Conservation (phyloP, 306 rosid genomes). For the Vigna angularis region DNA sequence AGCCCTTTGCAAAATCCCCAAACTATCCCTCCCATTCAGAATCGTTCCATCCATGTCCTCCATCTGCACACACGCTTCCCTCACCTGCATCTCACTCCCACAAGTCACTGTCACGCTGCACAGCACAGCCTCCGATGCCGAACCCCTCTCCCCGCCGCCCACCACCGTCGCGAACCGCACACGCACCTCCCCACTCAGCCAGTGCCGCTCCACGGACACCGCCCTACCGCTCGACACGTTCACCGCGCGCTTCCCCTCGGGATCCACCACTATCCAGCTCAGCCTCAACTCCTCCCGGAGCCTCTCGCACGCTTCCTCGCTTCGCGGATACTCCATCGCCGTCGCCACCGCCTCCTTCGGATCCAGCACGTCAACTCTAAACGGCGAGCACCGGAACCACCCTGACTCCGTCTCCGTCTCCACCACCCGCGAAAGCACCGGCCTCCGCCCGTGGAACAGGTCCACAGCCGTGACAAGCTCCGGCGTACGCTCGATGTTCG, state of each 20-base stretch:
- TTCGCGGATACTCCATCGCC: constrained; percentile 43
- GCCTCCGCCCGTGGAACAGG: constrained; percentile 47
- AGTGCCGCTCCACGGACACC: constrained; percentile 76
- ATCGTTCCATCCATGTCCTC: constrained; percentile 84
- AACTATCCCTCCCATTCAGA: constrained; percentile 76
- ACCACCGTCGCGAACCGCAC: constrained; percentile 63
- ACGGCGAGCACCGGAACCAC: constrained; percentile 89
- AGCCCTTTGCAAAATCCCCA: constrained; percentile 64
- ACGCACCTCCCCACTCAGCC: constrained; percentile 79
- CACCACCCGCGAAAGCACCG: constrained; percentile 58
- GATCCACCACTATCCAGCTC: constrained; percentile 87
- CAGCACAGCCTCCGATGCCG: constrained; percentile 57
- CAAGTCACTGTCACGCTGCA: constrained; percentile 64
- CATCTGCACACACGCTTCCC: constrained; percentile 72
- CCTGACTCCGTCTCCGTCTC: constrained; percentile 76
- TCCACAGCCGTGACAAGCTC: constrained; percentile 79
- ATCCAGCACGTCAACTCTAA: constrained; percentile 72
- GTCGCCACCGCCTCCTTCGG: constrained; percentile 77
- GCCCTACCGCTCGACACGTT: constrained; percentile 72
- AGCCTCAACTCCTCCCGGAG: constrained; percentile 54
- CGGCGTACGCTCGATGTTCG: constrained; percentile 26
- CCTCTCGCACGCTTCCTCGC: constrained; percentile 44
- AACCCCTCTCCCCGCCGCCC: constrained; percentile 58
- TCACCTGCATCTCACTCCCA: constrained; percentile 65
- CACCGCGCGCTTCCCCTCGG: constrained; percentile 58